Conservation (phyloP, 306 rosid genomes). For the Luffa aegyptiaca region DNA sequence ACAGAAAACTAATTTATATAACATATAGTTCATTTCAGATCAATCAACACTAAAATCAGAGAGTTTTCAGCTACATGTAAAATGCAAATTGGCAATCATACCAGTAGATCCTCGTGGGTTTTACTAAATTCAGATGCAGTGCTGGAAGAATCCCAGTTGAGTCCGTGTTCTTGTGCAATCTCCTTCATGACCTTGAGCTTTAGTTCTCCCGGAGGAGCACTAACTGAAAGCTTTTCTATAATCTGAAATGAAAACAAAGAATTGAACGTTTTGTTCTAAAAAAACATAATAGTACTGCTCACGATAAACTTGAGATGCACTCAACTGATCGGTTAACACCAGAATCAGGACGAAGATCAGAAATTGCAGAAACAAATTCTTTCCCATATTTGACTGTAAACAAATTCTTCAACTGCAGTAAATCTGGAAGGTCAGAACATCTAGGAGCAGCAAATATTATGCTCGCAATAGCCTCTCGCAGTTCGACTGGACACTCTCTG, state of each 20-base stretch:
- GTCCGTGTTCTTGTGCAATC: constrained; percentile 60
- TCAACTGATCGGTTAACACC: constrained; percentile 88
- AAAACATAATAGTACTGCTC: not conserved
- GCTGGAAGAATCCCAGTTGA: constrained; percentile 78
- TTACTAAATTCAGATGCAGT: constrained; percentile 70
- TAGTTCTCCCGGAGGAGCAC: constrained; percentile 62
- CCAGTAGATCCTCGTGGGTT: constrained; percentile 96
- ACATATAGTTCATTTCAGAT: not conserved
- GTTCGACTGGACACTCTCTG: constrained; percentile 89
- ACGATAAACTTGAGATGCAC: constrained; percentile 14
- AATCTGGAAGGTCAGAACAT: constrained; percentile 96
- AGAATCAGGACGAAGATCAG: constrained; percentile 98
- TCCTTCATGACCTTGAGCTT: constrained; percentile 82
- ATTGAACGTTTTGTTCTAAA: not conserved
- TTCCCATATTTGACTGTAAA: constrained; percentile 85
- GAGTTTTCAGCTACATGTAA: not conserved
- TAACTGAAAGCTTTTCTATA: constrained; percentile 83
- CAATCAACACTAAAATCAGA: not conserved
- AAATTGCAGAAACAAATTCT: constrained; percentile 54
- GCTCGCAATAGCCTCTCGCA: constrained; percentile 90
- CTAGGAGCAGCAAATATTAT: constrained; percentile 93
- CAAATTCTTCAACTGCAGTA: constrained; percentile 75
- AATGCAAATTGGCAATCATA: constrained; percentile 18
- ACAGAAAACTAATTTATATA: not conserved
- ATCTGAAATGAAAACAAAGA: constrained; percentile 39